A percentile compares a stretch with the other conserved stretches of the same genome.
These are phyloP conservation scores for Plenodomus biglobosus DNA, from an alignment of 2,329 filamentous ascomycete genomes.

Conservation along the genomic window DNA sequence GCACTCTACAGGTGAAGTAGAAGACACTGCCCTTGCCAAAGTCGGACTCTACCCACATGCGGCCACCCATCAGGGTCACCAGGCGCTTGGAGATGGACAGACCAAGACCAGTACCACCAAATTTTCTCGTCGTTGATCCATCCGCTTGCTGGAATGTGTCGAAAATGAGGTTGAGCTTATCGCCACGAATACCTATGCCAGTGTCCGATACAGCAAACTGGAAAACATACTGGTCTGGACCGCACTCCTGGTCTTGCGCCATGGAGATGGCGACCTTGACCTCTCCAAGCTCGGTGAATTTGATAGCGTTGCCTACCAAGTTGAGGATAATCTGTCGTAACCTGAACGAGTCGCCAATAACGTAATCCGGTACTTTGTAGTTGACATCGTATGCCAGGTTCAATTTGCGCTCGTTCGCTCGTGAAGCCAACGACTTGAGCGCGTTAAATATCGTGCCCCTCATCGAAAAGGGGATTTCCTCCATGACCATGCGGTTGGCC, in stretches of 20 bases:
- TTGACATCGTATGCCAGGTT: slow-evolving; percentile 93
- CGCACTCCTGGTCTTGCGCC: slow-evolving; percentile 65
- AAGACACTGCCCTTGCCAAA: slow-evolving; percentile 91
- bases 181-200: slow-evolving; percentile 91
- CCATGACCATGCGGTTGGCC: slow-evolving; percentile 96
- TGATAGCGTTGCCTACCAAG: slow-evolving; percentile 96
- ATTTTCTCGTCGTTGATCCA: slow-evolving; percentile 92
- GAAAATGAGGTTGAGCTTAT: slow-evolving; percentile 96
- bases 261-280: slow-evolving; percentile 90
- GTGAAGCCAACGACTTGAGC: slow-evolving; percentile 92
- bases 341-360: slow-evolving; percentile 95
- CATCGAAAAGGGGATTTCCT: slow-evolving; percentile 94
- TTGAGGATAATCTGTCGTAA: slow-evolving; percentile 96
- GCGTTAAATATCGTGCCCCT: slow-evolving; percentile 96
- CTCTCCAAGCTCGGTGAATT: slow-evolving; percentile 96
- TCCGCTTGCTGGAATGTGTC: slow-evolving; percentile 99
- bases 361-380: slow-evolving; percentile 89
- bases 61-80: slow-evolving; percentile 93
- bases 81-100: slow-evolving; percentile 93
- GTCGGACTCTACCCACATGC: slow-evolving; percentile 92
- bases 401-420: slow-evolving; percentile 93
- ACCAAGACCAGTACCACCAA: slow-evolving; percentile 91
- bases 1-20: slow-evolving; percentile 93
- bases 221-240: slow-evolving; percentile 80
- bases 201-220: slow-evolving; percentile 96